phyloP scores from a whole-genome alignment of 441 rosid genomes.

The Adansonia rubrostipa region DNA sequence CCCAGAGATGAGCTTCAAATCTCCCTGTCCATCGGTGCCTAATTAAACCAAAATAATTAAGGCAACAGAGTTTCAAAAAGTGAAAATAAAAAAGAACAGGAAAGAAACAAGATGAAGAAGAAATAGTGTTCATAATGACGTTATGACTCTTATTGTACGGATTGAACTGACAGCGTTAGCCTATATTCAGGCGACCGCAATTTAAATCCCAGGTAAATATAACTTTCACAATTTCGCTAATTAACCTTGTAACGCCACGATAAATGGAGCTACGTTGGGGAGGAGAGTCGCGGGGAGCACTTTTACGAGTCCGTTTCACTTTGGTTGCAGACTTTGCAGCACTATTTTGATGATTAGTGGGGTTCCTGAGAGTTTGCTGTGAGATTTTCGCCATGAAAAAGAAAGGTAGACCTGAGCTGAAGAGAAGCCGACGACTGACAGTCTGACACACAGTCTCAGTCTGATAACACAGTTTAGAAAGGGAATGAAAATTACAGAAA shows the following conservation, averaged over 20 bases:
- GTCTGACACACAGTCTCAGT: neutral
- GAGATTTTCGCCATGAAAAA: conserved; percentile 55
- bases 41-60: neutral
- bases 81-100: too few species aligned
- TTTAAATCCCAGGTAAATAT: neutral
- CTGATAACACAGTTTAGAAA: neutral
- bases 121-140: too few species aligned
- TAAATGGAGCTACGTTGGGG: conserved; percentile 61
- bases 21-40: conserved; percentile 96
- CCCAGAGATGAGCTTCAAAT: conserved; percentile 96
- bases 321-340: conserved; percentile 20
- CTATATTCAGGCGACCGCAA: neutral
- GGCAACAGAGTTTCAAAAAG: neutral
- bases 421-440: neutral
- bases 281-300: conserved; percentile 50
- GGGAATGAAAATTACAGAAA: neutral
- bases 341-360: neutral
- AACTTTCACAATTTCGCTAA: neutral
- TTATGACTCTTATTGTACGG: too few species aligned
- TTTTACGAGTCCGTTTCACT: conserved; percentile 51
- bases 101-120: neutral
- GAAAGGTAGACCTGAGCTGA: conserved; percentile 6
- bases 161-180: neutral
- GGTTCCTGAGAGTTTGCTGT: conserved; percentile 19
- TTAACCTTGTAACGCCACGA: conserved; percentile 65